A percentile compares a stretch with the other conserved stretches of the same genome.
These are phyloP conservation scores for Pythium sukuiense DNA, from an alignment of 352 stramenopile genomes.

Conservation along the genomic window DNA sequence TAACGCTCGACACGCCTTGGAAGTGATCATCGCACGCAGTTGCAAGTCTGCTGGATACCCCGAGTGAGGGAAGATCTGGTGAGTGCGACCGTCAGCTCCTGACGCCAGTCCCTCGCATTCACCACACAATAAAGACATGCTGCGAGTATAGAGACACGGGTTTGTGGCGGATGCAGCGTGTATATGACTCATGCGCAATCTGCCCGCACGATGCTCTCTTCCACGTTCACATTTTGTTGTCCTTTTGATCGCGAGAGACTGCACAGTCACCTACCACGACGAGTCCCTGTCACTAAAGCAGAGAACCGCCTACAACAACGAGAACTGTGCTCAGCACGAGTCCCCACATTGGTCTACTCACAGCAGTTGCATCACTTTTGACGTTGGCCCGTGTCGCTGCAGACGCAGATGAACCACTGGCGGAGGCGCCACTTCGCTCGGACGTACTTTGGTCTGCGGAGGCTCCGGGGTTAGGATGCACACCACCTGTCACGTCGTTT, in stretches of 20 bases:
- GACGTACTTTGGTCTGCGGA: neutral
- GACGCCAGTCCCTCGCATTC: neutral
- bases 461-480: neutral
- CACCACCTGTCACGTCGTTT: neutral
- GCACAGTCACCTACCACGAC: neutral
- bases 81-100: slow-evolving; percentile 15
- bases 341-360: neutral
- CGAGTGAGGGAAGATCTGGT: slow-evolving; percentile 62
- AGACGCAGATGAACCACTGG: neutral
- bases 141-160: neutral
- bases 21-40: slow-evolving; percentile 43
- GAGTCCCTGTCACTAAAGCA: neutral
- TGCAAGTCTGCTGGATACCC: slow-evolving; percentile 36
- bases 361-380: neutral
- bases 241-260: neutral
- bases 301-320: neutral
- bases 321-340: neutral
- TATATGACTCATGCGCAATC: neutral
- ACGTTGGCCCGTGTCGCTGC: neutral
- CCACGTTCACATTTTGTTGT: neutral
- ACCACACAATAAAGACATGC: neutral
- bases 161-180: neutral
- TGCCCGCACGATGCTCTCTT: too few species aligned
- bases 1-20: slow-evolving; percentile 47
- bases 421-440: neutral